phyloP scores from a whole-genome alignment of 495 filamentous ascomycete genomes.

The Margaritispora aquatica region DNA sequence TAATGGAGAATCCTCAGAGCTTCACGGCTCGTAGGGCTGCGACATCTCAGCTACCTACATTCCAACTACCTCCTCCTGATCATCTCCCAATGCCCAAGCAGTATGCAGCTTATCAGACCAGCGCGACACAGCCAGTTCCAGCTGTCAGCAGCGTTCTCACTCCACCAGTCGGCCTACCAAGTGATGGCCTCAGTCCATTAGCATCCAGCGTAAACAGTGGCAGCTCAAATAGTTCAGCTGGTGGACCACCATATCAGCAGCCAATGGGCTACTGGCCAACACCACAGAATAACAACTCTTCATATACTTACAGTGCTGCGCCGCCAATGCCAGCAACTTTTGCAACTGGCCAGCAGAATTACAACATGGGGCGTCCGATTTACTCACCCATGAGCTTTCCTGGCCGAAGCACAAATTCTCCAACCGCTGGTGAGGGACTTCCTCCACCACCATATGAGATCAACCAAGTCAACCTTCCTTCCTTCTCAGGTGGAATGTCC shows the following conservation, averaged over 20 bases:
- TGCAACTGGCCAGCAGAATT: conserved; percentile 49
- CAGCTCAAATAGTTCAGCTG: conserved; percentile 44
- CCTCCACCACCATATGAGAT: conserved; percentile 52
- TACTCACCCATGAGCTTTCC: conserved; percentile 24
- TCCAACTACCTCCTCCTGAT: conserved; percentile 55
- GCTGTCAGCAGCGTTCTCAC: conserved; percentile 54
- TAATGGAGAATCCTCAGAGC: conserved; percentile 36
- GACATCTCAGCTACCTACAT: conserved; percentile 53
- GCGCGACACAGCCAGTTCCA: conserved; percentile 25
- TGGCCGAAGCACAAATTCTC: conserved; percentile 35
- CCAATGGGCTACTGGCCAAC: conserved; percentile 43
- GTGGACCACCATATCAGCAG: conserved; percentile 40
- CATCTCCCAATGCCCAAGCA: conserved; percentile 32
- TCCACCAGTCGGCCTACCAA: conserved; percentile 54
- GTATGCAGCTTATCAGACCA: conserved; percentile 39
- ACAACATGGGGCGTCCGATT: conserved; percentile 31
- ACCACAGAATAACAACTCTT: conserved; percentile 41
- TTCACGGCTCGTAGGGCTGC: conserved; percentile 54
- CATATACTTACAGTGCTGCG: conserved; percentile 40
- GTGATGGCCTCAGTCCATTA: conserved; percentile 55
- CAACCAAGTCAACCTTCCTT: conserved; percentile 43
- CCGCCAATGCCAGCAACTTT: conserved; percentile 36
- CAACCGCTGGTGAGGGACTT: conserved; percentile 41
- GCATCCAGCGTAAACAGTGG: conserved; percentile 51
- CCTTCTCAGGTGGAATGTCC: conserved; percentile 48